Base-by-base conservation (phyloP, 2,329 filamentous ascomycete genomes). In the Stemphylium beticola region DNA sequence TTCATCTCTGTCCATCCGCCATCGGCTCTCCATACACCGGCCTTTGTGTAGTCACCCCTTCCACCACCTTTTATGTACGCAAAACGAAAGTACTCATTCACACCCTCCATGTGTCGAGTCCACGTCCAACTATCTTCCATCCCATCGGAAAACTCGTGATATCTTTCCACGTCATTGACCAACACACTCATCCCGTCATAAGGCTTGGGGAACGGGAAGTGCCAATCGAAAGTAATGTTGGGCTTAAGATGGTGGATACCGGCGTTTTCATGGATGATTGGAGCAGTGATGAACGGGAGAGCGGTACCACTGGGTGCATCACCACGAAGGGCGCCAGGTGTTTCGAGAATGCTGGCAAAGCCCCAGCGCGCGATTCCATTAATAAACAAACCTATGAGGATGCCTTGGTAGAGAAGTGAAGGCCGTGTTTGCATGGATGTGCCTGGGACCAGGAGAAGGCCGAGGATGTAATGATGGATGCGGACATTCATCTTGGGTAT, bases 321-420 rank as follows among this genome's bases (percentile, higher is more conserved):
- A 29, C 78, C 87, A 49, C 87, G 86, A 20, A 99, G 77, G 0
- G 87, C 86, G 0, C 76, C 82, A 0, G 90, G 85, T 0, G 95
- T 98, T 76, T 99, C 88, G 14, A 99, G 83, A 41, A 99, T 86
- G 1, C 89, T 84, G 58, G 92, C 93, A 73, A 96, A 99, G 0
- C 93, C 93, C 95, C 95, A 98, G 38, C 93, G 85, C 4, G 93
- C 93, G 55, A 96, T 87, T 47, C 95, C 93, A 72, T 97, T 97
- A 77, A 97, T 88, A 74, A 97, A 98, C 0, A 98, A 83, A 0
- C 95, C 95, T 7, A 98, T 79, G 0, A 99, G 81, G 1, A 99
- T 80, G 10, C 95, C 95, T 74, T 98, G 93, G 69, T 95, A 98
- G 2, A 96, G 75, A 8, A 98, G 80, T 0, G 88, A 88, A 0